Evolutionary conservation across 257 asterid species (phyloP).

Genomic region (Solanum chilense): DNA sequence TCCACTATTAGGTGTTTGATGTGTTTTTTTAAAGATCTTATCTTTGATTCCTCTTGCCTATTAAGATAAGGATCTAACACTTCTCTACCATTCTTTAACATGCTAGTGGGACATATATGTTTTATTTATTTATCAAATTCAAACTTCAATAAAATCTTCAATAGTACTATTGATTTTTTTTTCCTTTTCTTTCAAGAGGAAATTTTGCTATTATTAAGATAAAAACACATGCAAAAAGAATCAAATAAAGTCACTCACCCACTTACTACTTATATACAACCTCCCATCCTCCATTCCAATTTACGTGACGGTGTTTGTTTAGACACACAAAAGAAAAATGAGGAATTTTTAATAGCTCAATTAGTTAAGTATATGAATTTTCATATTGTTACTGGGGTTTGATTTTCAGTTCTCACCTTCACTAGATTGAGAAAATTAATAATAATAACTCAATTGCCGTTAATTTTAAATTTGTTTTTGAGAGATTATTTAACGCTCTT

Average conservation of each 20-base stretch:
- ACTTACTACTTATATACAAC: neutral
- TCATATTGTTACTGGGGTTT: neutral
- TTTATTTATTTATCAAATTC: neutral
- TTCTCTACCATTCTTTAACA: neutral
- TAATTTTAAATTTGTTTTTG: no score
- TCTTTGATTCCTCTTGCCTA: slow-evolving; percentile 3
- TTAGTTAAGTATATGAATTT: neutral
- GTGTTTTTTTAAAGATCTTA: neutral
- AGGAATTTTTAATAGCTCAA: neutral
- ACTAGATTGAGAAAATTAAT: no score
- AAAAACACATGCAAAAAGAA: neutral
- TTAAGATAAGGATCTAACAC: neutral
- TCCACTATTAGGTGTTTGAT: neutral
- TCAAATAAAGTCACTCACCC: neutral
- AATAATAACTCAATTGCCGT: neutral
- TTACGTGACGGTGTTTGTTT: neutral
- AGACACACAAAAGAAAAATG: neutral
- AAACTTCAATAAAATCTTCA: neutral
- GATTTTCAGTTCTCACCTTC: neutral
- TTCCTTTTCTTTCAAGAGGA: neutral
- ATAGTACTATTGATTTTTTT: neutral
- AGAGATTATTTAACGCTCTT: neutral
- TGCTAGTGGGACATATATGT: neutral
- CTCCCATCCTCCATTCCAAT: neutral
- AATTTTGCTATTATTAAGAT: neutral